phyloP scores from a whole-genome alignment of 495 filamentous ascomycete species.

The Trichoderma gamsii region DNA sequence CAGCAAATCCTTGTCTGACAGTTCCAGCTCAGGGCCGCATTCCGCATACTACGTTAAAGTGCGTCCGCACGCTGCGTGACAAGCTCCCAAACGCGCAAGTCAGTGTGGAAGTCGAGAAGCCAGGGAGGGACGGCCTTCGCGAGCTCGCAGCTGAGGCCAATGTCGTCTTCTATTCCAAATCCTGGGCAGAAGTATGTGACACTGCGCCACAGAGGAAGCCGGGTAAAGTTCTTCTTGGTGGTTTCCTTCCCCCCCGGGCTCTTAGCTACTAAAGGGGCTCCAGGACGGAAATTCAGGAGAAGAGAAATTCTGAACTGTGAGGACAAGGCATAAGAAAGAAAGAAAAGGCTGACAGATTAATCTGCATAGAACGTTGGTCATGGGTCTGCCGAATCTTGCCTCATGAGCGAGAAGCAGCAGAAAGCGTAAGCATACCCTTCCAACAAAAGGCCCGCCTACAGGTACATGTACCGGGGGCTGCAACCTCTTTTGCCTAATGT shows the following conservation, averaged over 20 bases:
- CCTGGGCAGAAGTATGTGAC: conserved; percentile 59
- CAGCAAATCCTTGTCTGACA: not conserved
- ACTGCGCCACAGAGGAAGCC: not conserved
- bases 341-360: not conserved
- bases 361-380: conserved; percentile 30
- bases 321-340: not conserved
- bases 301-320: not conserved
- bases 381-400: conserved; percentile 29
- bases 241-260: not conserved
- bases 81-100: conserved; percentile 42
- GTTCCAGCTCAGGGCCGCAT: conserved; percentile 51
- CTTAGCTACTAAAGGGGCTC: too few relatives aligned
- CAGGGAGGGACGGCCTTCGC: conserved; percentile 52
- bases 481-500: not conserved
- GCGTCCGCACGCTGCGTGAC: conserved; percentile 52
- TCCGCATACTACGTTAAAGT: conserved; percentile 55
- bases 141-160: conserved; percentile 58
- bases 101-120: conserved; percentile 69
- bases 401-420: conserved; percentile 26
- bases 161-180: conserved; percentile 64
- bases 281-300: not conserved
- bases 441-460: not conserved
- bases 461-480: too few relatives aligned
- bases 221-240: too few relatives aligned
- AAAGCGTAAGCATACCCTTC: conserved; percentile 26